phyloP scores from a whole-genome alignment of 2,329 filamentous ascomycete genomes.

The Aspergillus flavus region DNA sequence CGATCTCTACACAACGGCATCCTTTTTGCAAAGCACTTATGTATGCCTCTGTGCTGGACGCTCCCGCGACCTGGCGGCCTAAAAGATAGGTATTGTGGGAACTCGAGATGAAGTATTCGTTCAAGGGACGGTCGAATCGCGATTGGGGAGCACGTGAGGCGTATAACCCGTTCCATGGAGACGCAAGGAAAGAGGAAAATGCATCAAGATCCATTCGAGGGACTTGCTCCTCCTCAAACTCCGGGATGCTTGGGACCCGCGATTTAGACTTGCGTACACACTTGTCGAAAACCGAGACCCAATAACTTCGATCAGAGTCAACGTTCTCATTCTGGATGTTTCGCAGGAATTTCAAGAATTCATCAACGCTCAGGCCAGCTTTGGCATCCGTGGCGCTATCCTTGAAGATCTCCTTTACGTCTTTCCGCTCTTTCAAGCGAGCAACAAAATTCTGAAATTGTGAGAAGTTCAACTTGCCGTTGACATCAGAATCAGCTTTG shows the following conservation, averaged over 20 bases:
- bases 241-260: constrained; percentile 49
- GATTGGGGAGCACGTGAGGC: constrained; percentile 62
- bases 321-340: constrained; percentile 76
- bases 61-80: constrained; percentile 84
- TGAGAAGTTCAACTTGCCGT: constrained; percentile 70
- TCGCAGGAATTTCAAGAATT: constrained; percentile 76
- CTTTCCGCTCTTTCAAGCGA: constrained; percentile 79
- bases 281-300: constrained; percentile 73
- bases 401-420: constrained; percentile 75
- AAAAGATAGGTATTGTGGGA: constrained; percentile 98
- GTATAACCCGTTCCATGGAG: constrained; percentile 71
- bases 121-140: constrained; percentile 78
- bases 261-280: constrained; percentile 63
- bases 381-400: constrained; percentile 61
- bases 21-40: constrained; percentile 84
- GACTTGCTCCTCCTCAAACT: constrained; percentile 48
- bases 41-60: constrained; percentile 93
- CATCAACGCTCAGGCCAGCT: constrained; percentile 67
- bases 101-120: constrained; percentile 97
- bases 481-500: constrained; percentile 66
- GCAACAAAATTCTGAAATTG: constrained; percentile 85
- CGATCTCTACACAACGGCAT: constrained; percentile 94
- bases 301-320: constrained; percentile 63
- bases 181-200: constrained; percentile 77
- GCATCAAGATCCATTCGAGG: constrained; percentile 74